phyloP scores from a whole-genome alignment of 371 early-diverging fungal genomes.

The Nematocida parisii region DNA sequence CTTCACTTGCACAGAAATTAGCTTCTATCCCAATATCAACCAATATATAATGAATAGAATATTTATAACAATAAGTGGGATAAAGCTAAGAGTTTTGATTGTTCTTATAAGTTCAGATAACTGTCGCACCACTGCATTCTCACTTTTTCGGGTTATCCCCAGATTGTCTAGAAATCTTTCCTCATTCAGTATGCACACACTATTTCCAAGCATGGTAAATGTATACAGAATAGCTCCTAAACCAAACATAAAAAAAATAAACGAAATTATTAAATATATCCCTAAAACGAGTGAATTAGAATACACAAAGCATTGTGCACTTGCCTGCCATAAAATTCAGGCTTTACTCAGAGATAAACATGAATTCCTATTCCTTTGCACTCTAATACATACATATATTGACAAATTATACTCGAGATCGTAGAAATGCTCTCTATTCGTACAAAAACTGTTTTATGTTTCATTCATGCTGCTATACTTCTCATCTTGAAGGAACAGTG shows the following conservation, averaged over 20 bases:
- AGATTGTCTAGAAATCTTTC: slow-evolving; percentile 48
- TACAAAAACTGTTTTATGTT: too few relatives aligned
- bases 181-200: slow-evolving; percentile 54
- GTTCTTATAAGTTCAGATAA: slow-evolving; percentile 51
- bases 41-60: slow-evolving; percentile 38
- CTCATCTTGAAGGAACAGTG: neutral
- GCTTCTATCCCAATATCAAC: slow-evolving; percentile 33
- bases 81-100: slow-evolving; percentile 42
- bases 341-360: too few relatives aligned
- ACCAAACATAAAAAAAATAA: slow-evolving; percentile 49
- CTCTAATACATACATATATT: too few relatives aligned
- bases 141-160: slow-evolving; percentile 28
- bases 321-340: too few relatives aligned
- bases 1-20: too few relatives aligned
- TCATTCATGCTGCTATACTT: neutral
- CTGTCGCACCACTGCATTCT: slow-evolving; percentile 4
- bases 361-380: too few relatives aligned
- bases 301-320: too few relatives aligned
- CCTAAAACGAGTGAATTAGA: too few relatives aligned
- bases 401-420: too few relatives aligned
- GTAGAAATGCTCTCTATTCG: too few relatives aligned
- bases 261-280: neutral
- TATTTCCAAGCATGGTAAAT: slow-evolving; percentile 50
- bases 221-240: slow-evolving; percentile 42
- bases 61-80: slow-evolving; percentile 41